A percentile compares a stretch with the other conserved stretches of the same genome.
Evolutionary conservation across 169 alveolate species (phyloP).

Genomic region (Eimeria zaria): DNA sequence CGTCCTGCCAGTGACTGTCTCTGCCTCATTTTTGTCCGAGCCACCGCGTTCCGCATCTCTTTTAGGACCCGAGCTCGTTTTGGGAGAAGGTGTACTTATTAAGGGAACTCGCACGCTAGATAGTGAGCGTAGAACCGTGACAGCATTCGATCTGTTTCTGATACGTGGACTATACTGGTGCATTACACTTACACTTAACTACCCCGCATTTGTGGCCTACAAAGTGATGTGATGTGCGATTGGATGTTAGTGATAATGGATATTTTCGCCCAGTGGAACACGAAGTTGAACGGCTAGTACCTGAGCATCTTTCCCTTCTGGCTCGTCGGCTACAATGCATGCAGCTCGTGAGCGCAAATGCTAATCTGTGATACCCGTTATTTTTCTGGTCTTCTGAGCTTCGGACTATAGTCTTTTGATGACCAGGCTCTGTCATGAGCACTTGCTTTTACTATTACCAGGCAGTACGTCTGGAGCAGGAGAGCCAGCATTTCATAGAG

Average conservation of each 20-base stretch:
- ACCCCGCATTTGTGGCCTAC: not conserved
- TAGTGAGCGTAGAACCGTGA: not conserved
- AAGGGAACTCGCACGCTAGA: not conserved
- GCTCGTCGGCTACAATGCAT: not conserved
- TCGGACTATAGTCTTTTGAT: too few species aligned
- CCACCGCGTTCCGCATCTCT: not conserved
- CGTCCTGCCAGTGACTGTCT: not conserved
- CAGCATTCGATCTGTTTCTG: not conserved
- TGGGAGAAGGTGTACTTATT: not conserved
- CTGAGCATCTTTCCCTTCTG: not conserved
- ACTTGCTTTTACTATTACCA: not conserved
- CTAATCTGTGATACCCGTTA: not conserved
- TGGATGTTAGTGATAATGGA: not conserved
- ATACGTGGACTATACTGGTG: not conserved
- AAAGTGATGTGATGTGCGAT: not conserved
- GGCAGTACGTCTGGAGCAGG: slow-evolving; percentile 5
- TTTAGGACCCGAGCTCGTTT: not conserved
- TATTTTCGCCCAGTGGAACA: too few species aligned
- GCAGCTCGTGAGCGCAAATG: not conserved
- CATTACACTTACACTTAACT: not conserved
- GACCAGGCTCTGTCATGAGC: not conserved
- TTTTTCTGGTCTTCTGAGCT: not conserved
- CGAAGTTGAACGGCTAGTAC: not conserved
- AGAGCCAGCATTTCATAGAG: not conserved
- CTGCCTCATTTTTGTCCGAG: not conserved